phyloP scores from a whole-genome alignment of 2,329 filamentous ascomycete genomes.

The Fusarium paranaense region DNA sequence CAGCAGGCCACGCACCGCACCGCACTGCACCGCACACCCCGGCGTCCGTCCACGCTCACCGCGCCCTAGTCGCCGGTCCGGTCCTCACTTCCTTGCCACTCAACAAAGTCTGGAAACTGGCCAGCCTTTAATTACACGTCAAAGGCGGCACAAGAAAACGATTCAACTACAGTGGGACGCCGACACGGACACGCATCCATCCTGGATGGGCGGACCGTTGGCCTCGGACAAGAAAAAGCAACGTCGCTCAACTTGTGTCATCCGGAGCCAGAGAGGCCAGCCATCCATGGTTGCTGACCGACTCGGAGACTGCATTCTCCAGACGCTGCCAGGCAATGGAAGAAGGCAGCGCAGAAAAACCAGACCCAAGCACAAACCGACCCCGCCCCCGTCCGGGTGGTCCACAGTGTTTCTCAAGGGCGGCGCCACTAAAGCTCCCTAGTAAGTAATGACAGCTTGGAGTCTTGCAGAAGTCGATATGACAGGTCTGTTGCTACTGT shows the following conservation, averaged over 20 bases:
- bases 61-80: constrained; percentile 19
- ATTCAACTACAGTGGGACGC: constrained; percentile 2
- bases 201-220: neutral
- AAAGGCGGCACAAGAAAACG: constrained; percentile 9
- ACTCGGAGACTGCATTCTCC: constrained; percentile 8
- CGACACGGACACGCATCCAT: neutral
- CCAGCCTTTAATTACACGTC: constrained; percentile 13
- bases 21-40: constrained; percentile 7
- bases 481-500: constrained; percentile 48
- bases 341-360: neutral
- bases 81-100: constrained; percentile 25
- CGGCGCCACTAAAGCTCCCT: constrained; percentile 40
- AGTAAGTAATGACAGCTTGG: constrained; percentile 40
- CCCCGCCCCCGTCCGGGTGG: constrained; percentile 38
- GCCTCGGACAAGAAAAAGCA: neutral
- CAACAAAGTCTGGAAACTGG: constrained; percentile 12
- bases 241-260: neutral
- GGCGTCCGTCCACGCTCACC: constrained; percentile 8
- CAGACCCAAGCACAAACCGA: constrained; percentile 16
- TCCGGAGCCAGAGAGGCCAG: neutral
- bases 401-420: constrained; percentile 37
- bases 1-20: constrained; percentile 1
- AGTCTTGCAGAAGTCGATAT: constrained; percentile 49
- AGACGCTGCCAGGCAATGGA: neutral
- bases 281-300: constrained; percentile 1